These are phyloP conservation scores for Plectranthus barbatus DNA, from an alignment of 257 asterid genomes.

Conservation along the genomic window DNA sequence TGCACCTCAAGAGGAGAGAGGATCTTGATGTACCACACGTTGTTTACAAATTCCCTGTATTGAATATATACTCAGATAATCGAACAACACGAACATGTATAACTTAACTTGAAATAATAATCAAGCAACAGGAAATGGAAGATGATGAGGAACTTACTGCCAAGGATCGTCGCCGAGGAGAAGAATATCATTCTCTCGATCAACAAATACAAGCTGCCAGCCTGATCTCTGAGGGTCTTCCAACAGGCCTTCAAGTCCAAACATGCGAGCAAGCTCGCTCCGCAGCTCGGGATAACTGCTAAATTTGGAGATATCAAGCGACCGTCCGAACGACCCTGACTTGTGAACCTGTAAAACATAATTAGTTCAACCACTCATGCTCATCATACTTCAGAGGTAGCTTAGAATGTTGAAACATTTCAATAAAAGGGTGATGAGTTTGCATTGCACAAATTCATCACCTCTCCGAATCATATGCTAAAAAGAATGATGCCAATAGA, in stretches of 20 bases:
- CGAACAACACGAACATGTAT: neutral
- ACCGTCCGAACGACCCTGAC: slow-evolving; percentile 85
- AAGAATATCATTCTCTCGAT: slow-evolving; percentile 93
- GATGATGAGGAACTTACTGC: slow-evolving; percentile 57
- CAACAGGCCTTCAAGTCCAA: slow-evolving; percentile 87
- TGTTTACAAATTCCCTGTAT: slow-evolving; percentile 84
- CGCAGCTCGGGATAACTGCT: slow-evolving; percentile 92
- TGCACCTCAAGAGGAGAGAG: slow-evolving; percentile 88
- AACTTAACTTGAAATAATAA: too few species aligned
- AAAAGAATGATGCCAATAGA: too few species aligned
- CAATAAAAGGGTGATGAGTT: neutral
- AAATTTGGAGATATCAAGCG: slow-evolving; percentile 85
- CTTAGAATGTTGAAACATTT: too few species aligned
- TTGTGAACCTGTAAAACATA: slow-evolving; percentile 66
- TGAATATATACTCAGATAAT: too few species aligned
- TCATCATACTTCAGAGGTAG: too few species aligned
- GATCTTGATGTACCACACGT: slow-evolving; percentile 81
- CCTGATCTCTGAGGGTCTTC: slow-evolving; percentile 99
- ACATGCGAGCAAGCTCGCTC: slow-evolving; percentile 84
- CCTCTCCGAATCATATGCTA: too few species aligned
- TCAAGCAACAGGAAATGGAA: neutral
- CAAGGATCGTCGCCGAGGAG: slow-evolving; percentile 99
- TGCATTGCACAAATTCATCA: neutral
- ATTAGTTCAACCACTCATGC: too few species aligned
- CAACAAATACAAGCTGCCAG: slow-evolving; percentile 99